Percentiles rank a stretch among this genome's conserved stretches.
phyloP scores from a whole-genome alignment of 305 asterid species.

The Fraxinus ornus region DNA sequence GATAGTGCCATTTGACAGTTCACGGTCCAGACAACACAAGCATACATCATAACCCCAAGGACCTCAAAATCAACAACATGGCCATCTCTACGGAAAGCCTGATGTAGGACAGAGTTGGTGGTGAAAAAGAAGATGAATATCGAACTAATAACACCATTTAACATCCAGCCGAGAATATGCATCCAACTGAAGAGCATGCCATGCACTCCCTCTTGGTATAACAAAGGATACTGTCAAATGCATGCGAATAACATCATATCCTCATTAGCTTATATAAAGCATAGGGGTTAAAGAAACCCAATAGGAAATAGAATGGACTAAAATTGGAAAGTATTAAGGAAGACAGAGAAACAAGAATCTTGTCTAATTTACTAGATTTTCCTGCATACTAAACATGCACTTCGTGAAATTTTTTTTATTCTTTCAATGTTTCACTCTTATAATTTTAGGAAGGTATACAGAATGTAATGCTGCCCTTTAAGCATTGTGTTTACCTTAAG shows the following conservation, averaged over 20 bases:
- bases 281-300: no score
- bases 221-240: slow-evolving; percentile 59
- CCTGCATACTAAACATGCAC: no score
- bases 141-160: slow-evolving; percentile 71
- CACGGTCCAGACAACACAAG: slow-evolving; percentile 86
- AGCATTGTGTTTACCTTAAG: slow-evolving; percentile 51
- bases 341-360: no score
- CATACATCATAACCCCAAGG: slow-evolving; percentile 80
- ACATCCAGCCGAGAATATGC: slow-evolving; percentile 84
- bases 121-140: slow-evolving; percentile 77
- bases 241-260: not conserved
- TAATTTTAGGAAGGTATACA: no score
- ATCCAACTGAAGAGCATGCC: slow-evolving; percentile 85
- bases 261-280: not conserved
- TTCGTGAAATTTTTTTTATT: no score
- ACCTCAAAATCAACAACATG: slow-evolving; percentile 61
- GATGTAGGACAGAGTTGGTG: slow-evolving; percentile 46
- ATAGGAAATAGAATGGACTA: not conserved
- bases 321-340: no score
- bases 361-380: no score
- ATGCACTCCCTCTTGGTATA: slow-evolving; percentile 71
- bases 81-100: slow-evolving; percentile 78
- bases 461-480: not conserved
- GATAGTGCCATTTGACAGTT: slow-evolving; percentile 93
- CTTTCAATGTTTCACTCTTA: no score